These are phyloP conservation scores for Candida smagusa DNA, from an alignment of 1,139 yeast species.

Conservation along the genomic window DNA sequence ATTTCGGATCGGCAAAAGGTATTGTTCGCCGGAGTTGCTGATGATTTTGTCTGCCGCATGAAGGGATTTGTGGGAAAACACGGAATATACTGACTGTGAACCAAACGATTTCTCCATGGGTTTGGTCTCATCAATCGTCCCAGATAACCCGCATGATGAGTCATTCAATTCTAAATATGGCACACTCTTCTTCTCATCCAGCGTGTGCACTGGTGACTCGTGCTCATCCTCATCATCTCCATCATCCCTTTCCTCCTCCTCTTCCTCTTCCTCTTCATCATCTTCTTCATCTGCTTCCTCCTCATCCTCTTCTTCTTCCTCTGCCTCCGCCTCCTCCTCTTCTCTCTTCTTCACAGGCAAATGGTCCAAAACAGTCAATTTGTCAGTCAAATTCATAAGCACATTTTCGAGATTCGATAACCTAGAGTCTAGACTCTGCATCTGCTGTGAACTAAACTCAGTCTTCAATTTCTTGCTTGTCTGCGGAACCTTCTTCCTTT, in stretches of 20 bases:
- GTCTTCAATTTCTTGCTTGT: not conserved
- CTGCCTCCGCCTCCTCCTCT: conserved; percentile 4
- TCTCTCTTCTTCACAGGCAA: conserved; percentile 1
- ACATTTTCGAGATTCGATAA: conserved; percentile 23
- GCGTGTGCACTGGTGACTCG: not conserved
- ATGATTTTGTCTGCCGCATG: conserved; percentile 31
- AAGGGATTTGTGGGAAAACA: conserved; percentile 35
- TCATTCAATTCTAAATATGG: no score
- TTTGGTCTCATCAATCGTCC: not conserved
- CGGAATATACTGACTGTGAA: conserved; percentile 36
- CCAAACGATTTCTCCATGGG: conserved; percentile 25
- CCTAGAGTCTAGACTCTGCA: conserved; percentile 21
- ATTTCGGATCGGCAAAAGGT: conserved; percentile 28
- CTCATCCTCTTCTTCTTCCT: conserved; percentile 1
- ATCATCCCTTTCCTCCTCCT: conserved; percentile 2
- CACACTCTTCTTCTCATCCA: not conserved
- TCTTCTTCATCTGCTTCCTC: not conserved
- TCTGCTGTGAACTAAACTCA: conserved; percentile 4
- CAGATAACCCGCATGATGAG: not conserved
- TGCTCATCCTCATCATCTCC: not conserved
- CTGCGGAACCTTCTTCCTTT: conserved; percentile 9
- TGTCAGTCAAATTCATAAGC: conserved; percentile 17
- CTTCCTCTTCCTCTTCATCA: conserved; percentile 2
- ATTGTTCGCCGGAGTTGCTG: conserved; percentile 18
- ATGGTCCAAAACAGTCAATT: conserved; percentile 10